These are phyloP conservation scores for Leccinellum rugosiceps DNA, from an alignment of 768 basidiomycete species.

Conservation along the genomic window DNA sequence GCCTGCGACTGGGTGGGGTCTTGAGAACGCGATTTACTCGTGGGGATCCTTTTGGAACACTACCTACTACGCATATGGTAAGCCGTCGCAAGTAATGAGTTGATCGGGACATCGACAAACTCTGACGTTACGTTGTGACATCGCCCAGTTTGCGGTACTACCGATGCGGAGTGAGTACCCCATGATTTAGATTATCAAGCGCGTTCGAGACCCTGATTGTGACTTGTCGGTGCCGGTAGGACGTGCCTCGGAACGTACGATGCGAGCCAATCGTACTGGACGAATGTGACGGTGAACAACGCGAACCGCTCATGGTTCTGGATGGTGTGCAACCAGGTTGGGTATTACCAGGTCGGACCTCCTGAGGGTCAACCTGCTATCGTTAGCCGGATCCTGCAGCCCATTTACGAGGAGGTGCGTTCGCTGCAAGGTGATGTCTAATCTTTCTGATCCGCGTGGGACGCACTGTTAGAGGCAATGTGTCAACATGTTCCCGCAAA, in stretches of 20 bases:
- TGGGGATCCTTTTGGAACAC: neutral
- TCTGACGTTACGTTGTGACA: neutral
- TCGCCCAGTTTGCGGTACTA: conserved; percentile 41
- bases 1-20: neutral
- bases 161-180: conserved; percentile 40
- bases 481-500: neutral
- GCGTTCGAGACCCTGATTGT: neutral
- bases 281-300: conserved; percentile 55
- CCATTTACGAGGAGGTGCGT: neutral
- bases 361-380: conserved; percentile 18
- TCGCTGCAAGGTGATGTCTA: neutral
- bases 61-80: neutral
- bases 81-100: conserved; percentile 5
- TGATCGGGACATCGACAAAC: neutral
- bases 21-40: neutral
- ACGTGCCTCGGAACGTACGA: conserved; percentile 44
- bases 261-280: conserved; percentile 42
- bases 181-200: neutral
- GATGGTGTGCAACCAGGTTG: conserved; percentile 75
- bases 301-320: conserved; percentile 61
- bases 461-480: neutral
- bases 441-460: neutral
- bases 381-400: neutral
- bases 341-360: conserved; percentile 43
- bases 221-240: neutral